Percentiles rank a stretch among this genome's conserved stretches.
Conservation (phyloP, 148 eudicot genomes). For the Vaccinium macrocarpon region DNA sequence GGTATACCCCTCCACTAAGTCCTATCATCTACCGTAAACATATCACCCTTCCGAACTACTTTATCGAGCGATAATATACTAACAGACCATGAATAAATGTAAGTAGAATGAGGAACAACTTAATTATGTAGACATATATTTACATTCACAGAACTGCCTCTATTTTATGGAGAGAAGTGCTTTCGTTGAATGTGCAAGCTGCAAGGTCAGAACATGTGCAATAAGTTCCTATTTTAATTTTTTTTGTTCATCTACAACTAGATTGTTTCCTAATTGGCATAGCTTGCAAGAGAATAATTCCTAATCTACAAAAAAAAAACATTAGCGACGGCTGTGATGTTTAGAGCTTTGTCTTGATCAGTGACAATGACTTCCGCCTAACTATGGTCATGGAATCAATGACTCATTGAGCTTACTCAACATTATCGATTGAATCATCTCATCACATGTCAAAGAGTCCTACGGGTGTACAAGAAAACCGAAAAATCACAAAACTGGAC, state of each 20-base stretch:
- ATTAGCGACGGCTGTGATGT: not conserved
- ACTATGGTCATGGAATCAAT: not conserved
- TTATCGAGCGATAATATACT: not conserved
- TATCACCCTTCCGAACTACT: not conserved
- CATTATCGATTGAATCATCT: not conserved
- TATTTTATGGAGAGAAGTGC: not conserved
- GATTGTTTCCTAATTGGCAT: not conserved
- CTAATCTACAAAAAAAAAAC: not conserved
- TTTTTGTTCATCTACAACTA: not conserved
- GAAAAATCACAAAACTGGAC: too few species aligned
- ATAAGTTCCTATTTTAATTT: not conserved
- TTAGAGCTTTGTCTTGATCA: not conserved
- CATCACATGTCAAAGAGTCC: not conserved
- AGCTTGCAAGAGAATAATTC: not conserved
- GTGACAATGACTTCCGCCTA: not conserved
- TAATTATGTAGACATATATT: not conserved
- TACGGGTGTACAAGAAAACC: too few species aligned
- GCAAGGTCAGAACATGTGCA: not conserved
- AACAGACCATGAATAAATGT: not conserved
- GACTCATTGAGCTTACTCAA: not conserved
- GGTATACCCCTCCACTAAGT: not conserved
- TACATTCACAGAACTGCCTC: not conserved
- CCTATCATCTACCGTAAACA: not conserved
- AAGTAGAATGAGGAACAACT: not conserved
- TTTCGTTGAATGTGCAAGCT: not conserved